phyloP scores from a whole-genome alignment of 371 early-diverging fungal species.

The Mortierella sp. region DNA sequence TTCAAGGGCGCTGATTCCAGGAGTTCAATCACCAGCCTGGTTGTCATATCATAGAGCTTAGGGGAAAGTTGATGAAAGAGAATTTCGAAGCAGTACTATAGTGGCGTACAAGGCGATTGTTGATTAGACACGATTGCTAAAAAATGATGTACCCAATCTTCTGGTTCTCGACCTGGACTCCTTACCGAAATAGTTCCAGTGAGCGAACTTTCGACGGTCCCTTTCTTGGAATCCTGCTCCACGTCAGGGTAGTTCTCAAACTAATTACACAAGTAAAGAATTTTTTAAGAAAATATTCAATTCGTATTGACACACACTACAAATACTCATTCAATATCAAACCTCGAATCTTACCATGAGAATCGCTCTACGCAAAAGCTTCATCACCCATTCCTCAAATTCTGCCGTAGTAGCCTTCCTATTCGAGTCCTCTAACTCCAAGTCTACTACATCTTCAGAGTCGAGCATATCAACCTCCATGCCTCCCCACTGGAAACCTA shows the following conservation, averaged over 20 bases:
- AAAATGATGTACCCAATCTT: neutral
- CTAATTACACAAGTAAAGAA: slow-evolving; percentile 53
- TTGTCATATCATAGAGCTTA: slow-evolving; percentile 70
- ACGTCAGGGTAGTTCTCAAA: slow-evolving; percentile 85
- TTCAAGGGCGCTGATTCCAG: slow-evolving; percentile 72
- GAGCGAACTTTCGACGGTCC: slow-evolving; percentile 38
- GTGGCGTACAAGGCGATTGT: neutral
- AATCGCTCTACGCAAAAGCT: slow-evolving; percentile 84
- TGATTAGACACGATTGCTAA: too few species aligned
- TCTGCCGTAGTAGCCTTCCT: slow-evolving; percentile 77
- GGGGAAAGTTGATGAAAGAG: slow-evolving; percentile 78
- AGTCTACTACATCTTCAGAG: slow-evolving; percentile 60
- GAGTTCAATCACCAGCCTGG: slow-evolving; percentile 72
- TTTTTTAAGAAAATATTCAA: neutral
- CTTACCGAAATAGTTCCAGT: slow-evolving; percentile 45
- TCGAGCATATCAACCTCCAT: slow-evolving; percentile 64
- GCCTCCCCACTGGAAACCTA: slow-evolving; percentile 60
- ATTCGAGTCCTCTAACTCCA: slow-evolving; percentile 72
- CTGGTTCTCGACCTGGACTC: neutral
- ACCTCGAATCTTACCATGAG: slow-evolving; percentile 66
- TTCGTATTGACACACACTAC: neutral
- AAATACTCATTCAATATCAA: neutral
- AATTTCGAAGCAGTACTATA: slow-evolving; percentile 72
- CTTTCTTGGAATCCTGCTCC: slow-evolving; percentile 53
- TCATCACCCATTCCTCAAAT: slow-evolving; percentile 90